Conservation (phyloP, 345 rosid genomes). For the Brassica nigra region DNA sequence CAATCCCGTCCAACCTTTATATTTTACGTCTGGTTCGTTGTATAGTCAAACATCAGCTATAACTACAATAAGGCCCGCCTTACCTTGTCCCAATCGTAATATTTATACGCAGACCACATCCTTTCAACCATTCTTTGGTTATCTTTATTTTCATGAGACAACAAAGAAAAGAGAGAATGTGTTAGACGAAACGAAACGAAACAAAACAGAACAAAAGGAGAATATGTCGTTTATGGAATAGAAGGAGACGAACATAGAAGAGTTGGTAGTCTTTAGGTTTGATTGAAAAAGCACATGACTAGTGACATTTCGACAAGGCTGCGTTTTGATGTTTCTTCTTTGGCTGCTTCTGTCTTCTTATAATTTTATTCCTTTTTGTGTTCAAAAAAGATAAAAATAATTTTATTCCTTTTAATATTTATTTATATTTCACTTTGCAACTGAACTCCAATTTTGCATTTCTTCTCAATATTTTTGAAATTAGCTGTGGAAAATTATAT, state of each 20-base stretch:
- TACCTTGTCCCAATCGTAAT: neutral
- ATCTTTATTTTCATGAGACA: neutral
- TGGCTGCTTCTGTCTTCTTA: conserved; percentile 11
- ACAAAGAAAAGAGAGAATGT: neutral
- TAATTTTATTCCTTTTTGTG: neutral
- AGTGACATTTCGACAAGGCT: neutral
- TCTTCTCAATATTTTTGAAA: neutral
- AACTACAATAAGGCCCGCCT: conserved; percentile 2
- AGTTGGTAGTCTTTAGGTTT: conserved; percentile 33
- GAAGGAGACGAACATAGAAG: neutral
- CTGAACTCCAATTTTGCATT: neutral
- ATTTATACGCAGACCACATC: neutral
- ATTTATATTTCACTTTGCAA: neutral
- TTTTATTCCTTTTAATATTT: neutral
- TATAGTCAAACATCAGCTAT: neutral
- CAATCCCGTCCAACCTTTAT: conserved; percentile 1
- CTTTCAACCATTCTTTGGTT: neutral
- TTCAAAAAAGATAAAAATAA: no score
- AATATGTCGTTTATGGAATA: neutral
- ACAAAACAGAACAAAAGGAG: neutral
- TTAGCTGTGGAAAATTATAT: neutral
- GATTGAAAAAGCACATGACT: conserved; percentile 18
- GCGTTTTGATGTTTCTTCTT: neutral
- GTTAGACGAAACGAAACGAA: neutral
- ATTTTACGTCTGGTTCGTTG: neutral